phyloP scores from a whole-genome alignment of 495 filamentous ascomycete species.

The Xylaria intraflava region DNA sequence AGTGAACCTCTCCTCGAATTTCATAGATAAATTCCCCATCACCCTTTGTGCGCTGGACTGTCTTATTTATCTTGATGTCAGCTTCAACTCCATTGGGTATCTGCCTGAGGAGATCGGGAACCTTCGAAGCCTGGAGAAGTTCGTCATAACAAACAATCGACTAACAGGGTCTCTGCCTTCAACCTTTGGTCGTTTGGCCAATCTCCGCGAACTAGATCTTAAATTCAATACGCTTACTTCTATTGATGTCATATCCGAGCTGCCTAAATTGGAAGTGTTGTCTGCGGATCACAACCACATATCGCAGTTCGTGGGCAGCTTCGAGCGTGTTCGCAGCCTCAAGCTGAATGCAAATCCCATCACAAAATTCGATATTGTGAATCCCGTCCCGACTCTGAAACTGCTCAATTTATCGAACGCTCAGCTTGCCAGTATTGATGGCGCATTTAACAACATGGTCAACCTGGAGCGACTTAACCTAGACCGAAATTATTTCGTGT shows the following conservation, averaged over 20 bases:
- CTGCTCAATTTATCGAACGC: slow-evolving; percentile 79
- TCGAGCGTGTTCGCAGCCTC: slow-evolving; percentile 74
- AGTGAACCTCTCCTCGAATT: slow-evolving; percentile 88
- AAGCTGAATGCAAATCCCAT: slow-evolving; percentile 88
- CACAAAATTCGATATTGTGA: slow-evolving; percentile 79
- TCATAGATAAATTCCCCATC: slow-evolving; percentile 72
- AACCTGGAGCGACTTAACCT: slow-evolving; percentile 80
- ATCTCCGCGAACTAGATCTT: slow-evolving; percentile 84
- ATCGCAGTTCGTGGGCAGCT: slow-evolving; percentile 77
- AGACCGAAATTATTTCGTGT: slow-evolving; percentile 93
- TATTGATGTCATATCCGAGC: slow-evolving; percentile 74
- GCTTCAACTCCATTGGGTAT: slow-evolving; percentile 81
- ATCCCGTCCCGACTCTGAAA: slow-evolving; percentile 71
- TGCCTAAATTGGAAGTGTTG: slow-evolving; percentile 81
- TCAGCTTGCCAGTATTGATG: slow-evolving; percentile 81
- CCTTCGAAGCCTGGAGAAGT: slow-evolving; percentile 70
- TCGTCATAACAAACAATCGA: slow-evolving; percentile 94
- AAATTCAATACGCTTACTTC: slow-evolving; percentile 82
- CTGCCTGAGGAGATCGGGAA: slow-evolving; percentile 72
- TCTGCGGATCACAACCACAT: slow-evolving; percentile 86
- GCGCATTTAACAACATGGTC: slow-evolving; percentile 77
- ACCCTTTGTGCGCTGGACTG: slow-evolving; percentile 76
- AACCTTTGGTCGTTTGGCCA: slow-evolving; percentile 61
- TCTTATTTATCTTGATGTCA: slow-evolving; percentile 89
- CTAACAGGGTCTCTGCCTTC: slow-evolving; percentile 65